A percentile compares a stretch with the other conserved stretches of the same genome.
Conservation (phyloP, 2,329 filamentous ascomycete genomes). For the Furcasterigmium furcatum region DNA sequence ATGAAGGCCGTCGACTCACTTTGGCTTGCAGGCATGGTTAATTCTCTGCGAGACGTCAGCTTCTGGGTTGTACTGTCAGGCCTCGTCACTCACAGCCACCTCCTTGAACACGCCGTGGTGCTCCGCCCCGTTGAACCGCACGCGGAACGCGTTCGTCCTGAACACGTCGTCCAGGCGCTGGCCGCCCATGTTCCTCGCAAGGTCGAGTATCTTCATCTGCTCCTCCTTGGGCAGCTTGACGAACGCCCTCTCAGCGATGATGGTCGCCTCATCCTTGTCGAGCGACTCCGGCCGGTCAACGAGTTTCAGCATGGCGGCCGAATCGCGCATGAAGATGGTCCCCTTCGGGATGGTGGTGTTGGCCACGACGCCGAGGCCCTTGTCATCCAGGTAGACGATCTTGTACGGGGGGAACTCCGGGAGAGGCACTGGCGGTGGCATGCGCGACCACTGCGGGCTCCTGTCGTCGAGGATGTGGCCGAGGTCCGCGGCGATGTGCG, state of each 20-base stretch:
- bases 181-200: constrained; percentile 24
- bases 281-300: constrained; percentile 16
- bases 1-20: constrained; percentile 18
- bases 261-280: constrained; percentile 15
- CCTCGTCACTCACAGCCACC: constrained; percentile 24
- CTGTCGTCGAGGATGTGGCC: constrained; percentile 4
- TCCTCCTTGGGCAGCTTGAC: constrained; percentile 18
- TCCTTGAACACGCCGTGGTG: constrained; percentile 27
- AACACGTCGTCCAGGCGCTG: constrained; percentile 27
- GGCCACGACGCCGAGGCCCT: constrained; percentile 26
- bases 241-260: constrained; percentile 22
- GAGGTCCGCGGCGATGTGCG: constrained; percentile 8
- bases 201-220: constrained; percentile 16
- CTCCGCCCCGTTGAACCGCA: constrained; percentile 14
- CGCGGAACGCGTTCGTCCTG: constrained; percentile 28
- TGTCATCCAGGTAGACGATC: constrained; percentile 19
- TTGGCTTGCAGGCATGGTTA: constrained; percentile 32
- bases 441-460: constrained; percentile 1
- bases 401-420: constrained; percentile 15
- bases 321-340: constrained; percentile 24
- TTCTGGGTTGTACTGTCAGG: no score
- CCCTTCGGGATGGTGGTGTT: constrained; percentile 22
- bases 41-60: constrained; percentile 19
- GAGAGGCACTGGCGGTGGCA: not conserved
- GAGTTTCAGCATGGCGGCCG: constrained; percentile 21